A percentile compares a stretch with the other conserved stretches of the same genome.
Evolutionary conservation across 1,284 basidiomycete species (phyloP).

Genomic region (Amylostereum areolatum): DNA sequence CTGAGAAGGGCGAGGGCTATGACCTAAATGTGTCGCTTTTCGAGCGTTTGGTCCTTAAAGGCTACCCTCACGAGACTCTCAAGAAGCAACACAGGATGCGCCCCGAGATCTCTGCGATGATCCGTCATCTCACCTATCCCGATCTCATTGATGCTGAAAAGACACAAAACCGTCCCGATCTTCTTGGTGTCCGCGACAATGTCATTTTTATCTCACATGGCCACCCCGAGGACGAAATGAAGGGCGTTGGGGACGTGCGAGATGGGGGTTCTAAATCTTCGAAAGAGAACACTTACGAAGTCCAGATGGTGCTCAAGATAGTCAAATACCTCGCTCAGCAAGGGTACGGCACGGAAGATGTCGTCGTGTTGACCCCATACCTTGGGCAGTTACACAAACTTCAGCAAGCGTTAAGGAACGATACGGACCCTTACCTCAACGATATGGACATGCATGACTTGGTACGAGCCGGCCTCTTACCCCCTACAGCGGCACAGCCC

Average conservation of each 20-base stretch:
- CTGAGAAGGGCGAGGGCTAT: conserved; percentile 60
- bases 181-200: conserved; percentile 50
- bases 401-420: conserved; percentile 34
- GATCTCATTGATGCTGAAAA: conserved; percentile 48
- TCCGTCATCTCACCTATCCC: conserved; percentile 57
- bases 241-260: conserved; percentile 31
- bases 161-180: conserved; percentile 41
- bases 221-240: conserved; percentile 46
- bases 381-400: conserved; percentile 57
- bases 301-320: conserved; percentile 57
- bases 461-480: conserved; percentile 44
- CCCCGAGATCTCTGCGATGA: conserved; percentile 56
- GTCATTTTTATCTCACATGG: conserved; percentile 55
- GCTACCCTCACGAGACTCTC: conserved; percentile 56
- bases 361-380: conserved; percentile 64
- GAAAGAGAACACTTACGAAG: conserved; percentile 56
- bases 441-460: conserved; percentile 58
- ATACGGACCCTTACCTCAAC: conserved; percentile 53
- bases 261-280: conserved; percentile 46
- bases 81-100: conserved; percentile 61
- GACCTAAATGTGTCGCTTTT: conserved; percentile 62
- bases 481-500: conserved; percentile 27
- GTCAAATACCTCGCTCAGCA: conserved; percentile 60
- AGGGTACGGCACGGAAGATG: conserved; percentile 51
- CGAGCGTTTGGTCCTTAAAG: conserved; percentile 56